A percentile compares a stretch with the other conserved stretches of the same genome.
phyloP scores from a whole-genome alignment of 2,329 filamentous ascomycete genomes.

The Pestalotiopsis sp. region DNA sequence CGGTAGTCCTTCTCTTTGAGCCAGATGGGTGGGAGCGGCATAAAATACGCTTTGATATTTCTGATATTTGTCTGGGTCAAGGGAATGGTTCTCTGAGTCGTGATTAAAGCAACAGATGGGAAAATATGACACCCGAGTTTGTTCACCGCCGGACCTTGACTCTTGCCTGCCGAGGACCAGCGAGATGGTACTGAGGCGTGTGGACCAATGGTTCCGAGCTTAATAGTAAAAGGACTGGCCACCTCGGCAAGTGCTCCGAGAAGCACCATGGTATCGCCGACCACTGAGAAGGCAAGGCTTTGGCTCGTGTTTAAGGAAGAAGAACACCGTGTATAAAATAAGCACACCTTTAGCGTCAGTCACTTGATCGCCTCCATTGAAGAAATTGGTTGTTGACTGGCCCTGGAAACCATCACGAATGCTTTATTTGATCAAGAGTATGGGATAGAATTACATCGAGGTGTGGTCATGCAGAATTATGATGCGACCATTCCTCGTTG shows the following conservation, averaged over 20 bases:
- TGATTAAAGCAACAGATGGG: too few species aligned
- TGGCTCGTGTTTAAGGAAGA: neutral
- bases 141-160: too few species aligned
- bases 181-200: neutral
- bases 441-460: slow-evolving; percentile 13
- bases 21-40: too few species aligned
- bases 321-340: neutral
- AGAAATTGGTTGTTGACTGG: neutral
- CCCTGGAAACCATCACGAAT: neutral
- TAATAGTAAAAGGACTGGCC: neutral
- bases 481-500: neutral
- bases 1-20: too few species aligned
- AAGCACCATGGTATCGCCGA: neutral
- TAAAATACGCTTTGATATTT: too few species aligned
- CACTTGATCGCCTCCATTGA: neutral
- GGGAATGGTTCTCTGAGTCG: too few species aligned
- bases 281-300: neutral
- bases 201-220: neutral
- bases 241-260: neutral
- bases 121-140: too few species aligned
- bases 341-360: neutral
- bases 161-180: too few species aligned
- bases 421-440: neutral
- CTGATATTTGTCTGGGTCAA: too few species aligned
- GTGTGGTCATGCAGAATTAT: neutral